These are phyloP conservation scores for Mycena vitilis DNA, from an alignment of 768 basidiomycete species.

Conservation along the genomic window DNA sequence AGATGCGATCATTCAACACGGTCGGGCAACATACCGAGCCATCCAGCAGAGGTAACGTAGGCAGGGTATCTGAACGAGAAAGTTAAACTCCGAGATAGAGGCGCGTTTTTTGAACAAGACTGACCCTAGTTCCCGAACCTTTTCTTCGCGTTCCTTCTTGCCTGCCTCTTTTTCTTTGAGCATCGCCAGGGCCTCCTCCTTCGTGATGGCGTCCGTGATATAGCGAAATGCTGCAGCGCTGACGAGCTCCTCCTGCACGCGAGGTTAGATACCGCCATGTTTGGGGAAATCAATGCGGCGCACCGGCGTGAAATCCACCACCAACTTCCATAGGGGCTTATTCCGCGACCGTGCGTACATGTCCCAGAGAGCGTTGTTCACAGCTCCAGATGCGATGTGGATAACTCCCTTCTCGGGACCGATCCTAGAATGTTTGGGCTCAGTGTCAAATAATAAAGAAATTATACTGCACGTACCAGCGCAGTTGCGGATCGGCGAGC, in stretches of 20 bases:
- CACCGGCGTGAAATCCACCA: slow-evolving; percentile 90
- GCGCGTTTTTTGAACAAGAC: slow-evolving; percentile 18
- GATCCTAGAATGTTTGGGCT: slow-evolving; percentile 62
- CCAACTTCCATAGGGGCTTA: slow-evolving; percentile 95
- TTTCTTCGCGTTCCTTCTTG: slow-evolving; percentile 83
- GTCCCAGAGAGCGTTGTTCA: slow-evolving; percentile 96
- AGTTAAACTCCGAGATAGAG: background rate
- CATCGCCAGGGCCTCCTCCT: slow-evolving; percentile 87
- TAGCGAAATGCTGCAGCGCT: slow-evolving; percentile 85
- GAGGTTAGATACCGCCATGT: background rate
- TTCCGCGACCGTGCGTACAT: slow-evolving; percentile 83
- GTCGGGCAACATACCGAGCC: slow-evolving; percentile 68
- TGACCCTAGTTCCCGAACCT: slow-evolving; percentile 77
- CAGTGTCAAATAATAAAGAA: background rate
- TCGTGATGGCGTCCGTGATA: slow-evolving; percentile 93
- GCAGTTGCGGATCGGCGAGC: slow-evolving; percentile 87
- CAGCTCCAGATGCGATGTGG: slow-evolving; percentile 88
- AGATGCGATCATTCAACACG: background rate
- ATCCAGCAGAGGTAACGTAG: slow-evolving; percentile 93
- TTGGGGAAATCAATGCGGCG: slow-evolving; percentile 23
- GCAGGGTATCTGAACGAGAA: slow-evolving; percentile 78
- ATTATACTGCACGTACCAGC: slow-evolving; percentile 70
- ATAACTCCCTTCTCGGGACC: slow-evolving; percentile 97
- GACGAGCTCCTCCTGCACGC: slow-evolving; percentile 78
- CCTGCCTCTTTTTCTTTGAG: slow-evolving; percentile 80